Percentiles rank a stretch among this genome's conserved stretches.
Conservation (phyloP, 1,284 basidiomycete species). For the Exsudoporus floridanus region DNA sequence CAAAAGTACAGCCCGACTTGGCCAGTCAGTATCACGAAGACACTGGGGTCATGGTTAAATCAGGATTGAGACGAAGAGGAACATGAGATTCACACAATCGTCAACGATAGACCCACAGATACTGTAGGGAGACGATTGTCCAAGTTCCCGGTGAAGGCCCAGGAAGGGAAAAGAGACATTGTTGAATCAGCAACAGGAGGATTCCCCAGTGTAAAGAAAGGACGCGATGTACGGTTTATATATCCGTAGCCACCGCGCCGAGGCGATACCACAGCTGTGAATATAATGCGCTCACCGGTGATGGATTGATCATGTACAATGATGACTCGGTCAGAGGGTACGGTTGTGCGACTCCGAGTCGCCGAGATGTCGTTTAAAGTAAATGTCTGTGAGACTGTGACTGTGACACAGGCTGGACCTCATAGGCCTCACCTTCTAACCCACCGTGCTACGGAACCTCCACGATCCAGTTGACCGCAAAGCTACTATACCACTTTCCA, state of each 20-base stretch:
- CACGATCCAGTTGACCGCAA: neutral
- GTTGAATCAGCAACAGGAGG: neutral
- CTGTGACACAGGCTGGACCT: neutral
- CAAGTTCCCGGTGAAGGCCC: constrained; percentile 8
- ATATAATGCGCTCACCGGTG: neutral
- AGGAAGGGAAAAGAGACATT: neutral
- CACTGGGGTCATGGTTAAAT: constrained; percentile 1
- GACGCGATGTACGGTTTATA: constrained; percentile 11
- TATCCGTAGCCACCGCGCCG: neutral
- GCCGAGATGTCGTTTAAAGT: neutral
- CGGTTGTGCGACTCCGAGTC: no score
- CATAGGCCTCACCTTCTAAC: neutral
- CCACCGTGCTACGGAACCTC: neutral
- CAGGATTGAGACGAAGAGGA: neutral
- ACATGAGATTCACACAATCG: constrained; percentile 8
- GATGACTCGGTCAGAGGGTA: no score
- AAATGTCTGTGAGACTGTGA: neutral
- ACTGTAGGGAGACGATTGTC: constrained; percentile 12
- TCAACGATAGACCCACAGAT: constrained; percentile 14
- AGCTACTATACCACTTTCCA: neutral
- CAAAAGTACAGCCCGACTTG: constrained; percentile 26
- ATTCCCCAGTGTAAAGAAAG: neutral
- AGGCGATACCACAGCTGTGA: constrained; percentile 2
- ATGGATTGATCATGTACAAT: neutral
- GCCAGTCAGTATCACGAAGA: constrained; percentile 24